Conservation (phyloP, 352 stramenopile species). For the Pythium angustatum region DNA sequence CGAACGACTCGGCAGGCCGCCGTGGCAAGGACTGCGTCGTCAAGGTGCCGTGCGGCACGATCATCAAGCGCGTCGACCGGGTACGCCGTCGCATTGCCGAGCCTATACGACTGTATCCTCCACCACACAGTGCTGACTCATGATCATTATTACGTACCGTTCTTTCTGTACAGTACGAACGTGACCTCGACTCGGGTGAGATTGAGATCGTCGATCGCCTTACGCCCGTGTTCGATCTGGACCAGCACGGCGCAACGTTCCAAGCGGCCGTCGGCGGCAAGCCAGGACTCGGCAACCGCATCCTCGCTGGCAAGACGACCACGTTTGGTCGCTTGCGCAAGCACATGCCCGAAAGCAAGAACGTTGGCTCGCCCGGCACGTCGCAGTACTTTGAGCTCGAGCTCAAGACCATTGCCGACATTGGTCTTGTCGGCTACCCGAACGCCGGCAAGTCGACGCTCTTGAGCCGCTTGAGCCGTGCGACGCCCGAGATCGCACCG, state of each 20-base stretch:
- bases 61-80: constrained; percentile 85
- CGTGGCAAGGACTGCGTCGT: constrained; percentile 81
- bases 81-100: constrained; percentile 27
- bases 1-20: constrained; percentile 75
- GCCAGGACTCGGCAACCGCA: constrained; percentile 83
- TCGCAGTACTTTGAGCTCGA: constrained; percentile 97
- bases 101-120: not conserved
- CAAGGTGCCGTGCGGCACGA: constrained; percentile 84
- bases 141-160: too few relatives aligned
- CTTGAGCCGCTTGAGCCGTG: constrained; percentile 91
- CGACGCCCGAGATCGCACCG: constrained; percentile 93
- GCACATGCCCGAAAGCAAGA: constrained; percentile 82
- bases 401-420: constrained; percentile 98
- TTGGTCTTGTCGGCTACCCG: constrained; percentile 98
- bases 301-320: constrained; percentile 81
- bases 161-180: constrained; percentile 50
- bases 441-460: constrained; percentile 98
- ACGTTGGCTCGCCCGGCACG: constrained; percentile 87
- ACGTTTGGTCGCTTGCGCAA: constrained; percentile 81
- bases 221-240: constrained; percentile 75
- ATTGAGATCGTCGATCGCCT: constrained; percentile 83
- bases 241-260: constrained; percentile 68
- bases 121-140: too few relatives aligned
- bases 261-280: constrained; percentile 80
- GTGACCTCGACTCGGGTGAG: constrained; percentile 72